Percentiles rank a stretch among this genome's conserved stretches.
Conservation (phyloP, 2,329 filamentous ascomycete species). For the Aspergillus clavatus region DNA sequence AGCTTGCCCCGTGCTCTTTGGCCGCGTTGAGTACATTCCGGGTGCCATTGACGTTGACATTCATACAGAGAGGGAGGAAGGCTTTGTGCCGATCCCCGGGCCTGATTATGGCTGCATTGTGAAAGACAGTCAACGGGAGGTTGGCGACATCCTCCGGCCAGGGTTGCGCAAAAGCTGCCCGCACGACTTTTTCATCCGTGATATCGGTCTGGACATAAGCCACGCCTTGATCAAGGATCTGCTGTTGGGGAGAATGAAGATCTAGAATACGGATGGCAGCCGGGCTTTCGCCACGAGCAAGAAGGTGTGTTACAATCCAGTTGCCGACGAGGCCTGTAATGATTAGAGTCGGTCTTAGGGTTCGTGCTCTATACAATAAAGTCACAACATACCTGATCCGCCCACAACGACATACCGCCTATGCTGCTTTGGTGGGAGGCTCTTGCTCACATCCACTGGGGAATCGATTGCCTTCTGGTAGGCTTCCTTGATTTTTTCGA, state of each 20-base stretch:
- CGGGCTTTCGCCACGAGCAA: conserved; percentile 50
- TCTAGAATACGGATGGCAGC: conserved; percentile 53
- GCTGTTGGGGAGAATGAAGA: conserved; percentile 42
- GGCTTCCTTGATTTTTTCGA: conserved; percentile 28
- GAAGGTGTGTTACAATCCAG: conserved; percentile 51
- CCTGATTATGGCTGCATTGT: conserved; percentile 53
- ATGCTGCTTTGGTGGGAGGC: conserved; percentile 34
- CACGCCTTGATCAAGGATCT: conserved; percentile 43
- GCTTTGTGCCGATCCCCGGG: conserved; percentile 46
- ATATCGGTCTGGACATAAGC: conserved; percentile 49
- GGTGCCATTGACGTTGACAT: conserved; percentile 51
- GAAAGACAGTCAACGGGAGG: conserved; percentile 53
- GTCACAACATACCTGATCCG: conserved; percentile 30
- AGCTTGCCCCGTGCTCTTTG: conserved; percentile 42
- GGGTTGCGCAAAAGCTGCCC: conserved; percentile 44
- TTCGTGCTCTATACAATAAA: background rate
- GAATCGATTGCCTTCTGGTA: conserved; percentile 26
- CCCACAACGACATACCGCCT: conserved; percentile 39
- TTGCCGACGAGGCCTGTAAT: conserved; percentile 51
- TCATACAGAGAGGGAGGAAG: conserved; percentile 44
- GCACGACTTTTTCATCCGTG: conserved; percentile 42
- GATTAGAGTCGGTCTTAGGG: background rate
- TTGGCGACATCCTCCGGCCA: conserved; percentile 43
- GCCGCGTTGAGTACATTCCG: conserved; percentile 48
- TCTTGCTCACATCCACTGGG: conserved; percentile 30